A percentile compares a stretch with the other conserved stretches of the same genome.
Evolutionary conservation across 371 early-diverging fungal species (phyloP).

Genomic region (Phascolomyces articulosus): DNA sequence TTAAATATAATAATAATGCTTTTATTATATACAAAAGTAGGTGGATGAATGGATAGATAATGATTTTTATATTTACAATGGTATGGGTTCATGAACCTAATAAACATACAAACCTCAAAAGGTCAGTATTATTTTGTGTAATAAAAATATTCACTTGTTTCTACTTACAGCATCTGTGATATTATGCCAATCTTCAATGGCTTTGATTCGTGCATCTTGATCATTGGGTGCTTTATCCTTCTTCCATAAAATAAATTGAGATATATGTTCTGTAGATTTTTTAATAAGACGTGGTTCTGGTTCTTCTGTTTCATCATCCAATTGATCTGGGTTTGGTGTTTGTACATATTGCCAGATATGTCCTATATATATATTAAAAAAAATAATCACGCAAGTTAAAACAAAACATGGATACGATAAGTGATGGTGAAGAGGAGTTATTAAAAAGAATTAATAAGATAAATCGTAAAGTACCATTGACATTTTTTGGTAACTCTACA

Average conservation of each 20-base stretch:
- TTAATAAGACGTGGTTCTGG: neutral
- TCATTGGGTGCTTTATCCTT: constrained; percentile 20
- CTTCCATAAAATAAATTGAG: constrained; percentile 19
- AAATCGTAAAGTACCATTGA: constrained; percentile 7
- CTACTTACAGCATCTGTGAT: constrained; percentile 17
- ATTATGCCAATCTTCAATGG: constrained; percentile 16
- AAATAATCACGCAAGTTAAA: neutral
- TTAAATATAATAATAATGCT: no score
- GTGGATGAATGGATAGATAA: no score
- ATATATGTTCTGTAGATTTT: neutral
- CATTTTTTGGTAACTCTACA: constrained; percentile 1
- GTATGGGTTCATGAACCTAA: constrained; percentile 19
- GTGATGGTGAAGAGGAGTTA: no score
- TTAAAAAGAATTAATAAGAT: no score
- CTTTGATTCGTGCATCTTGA: constrained; percentile 15
- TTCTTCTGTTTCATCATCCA: constrained; percentile 9
- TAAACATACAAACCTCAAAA: neutral
- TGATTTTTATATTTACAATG: neutral
- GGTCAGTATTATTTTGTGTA: neutral
- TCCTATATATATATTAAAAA: no score
- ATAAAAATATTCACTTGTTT: no score
- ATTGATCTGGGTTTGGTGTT: neutral
- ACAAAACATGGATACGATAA: no score
- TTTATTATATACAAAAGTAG: no score
- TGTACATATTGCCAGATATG: constrained; percentile 9